Conservation (phyloP, 345 rosid species). For the Rubroshorea leprosula region DNA sequence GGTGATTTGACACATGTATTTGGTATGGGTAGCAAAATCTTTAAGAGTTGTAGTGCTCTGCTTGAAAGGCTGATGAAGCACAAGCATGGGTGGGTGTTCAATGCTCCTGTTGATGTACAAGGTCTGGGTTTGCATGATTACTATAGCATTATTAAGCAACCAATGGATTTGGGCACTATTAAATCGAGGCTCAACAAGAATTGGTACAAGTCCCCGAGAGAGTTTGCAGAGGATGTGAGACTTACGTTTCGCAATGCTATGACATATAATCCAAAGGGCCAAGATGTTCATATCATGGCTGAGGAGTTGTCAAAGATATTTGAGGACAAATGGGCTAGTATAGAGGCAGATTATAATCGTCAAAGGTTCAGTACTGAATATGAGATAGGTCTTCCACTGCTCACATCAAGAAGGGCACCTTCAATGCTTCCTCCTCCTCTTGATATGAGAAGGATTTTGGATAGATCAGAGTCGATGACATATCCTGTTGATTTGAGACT, state of each 20-base stretch:
- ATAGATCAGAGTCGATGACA: slow-evolving; percentile 70
- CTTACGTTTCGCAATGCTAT: slow-evolving; percentile 92
- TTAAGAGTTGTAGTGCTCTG: slow-evolving; percentile 65
- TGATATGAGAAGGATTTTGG: slow-evolving; percentile 71
- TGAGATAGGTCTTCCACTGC: slow-evolving; percentile 49
- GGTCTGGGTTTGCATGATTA: slow-evolving; percentile 85
- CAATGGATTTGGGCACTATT: slow-evolving; percentile 95
- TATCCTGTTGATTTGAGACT: slow-evolving; percentile 40
- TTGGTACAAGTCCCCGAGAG: slow-evolving; percentile 83
- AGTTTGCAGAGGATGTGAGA: slow-evolving; percentile 97
- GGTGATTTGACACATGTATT: slow-evolving; percentile 49
- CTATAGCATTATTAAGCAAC: slow-evolving; percentile 66
- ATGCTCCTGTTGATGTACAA: slow-evolving; percentile 82
- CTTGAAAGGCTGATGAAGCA: slow-evolving; percentile 94
- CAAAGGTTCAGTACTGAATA: slow-evolving; percentile 55
- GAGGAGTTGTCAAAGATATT: slow-evolving; percentile 57
- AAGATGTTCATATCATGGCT: slow-evolving; percentile 96
- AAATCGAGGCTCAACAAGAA: slow-evolving; percentile 65
- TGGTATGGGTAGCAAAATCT: slow-evolving; percentile 49
- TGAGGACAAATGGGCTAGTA: slow-evolving; percentile 82
- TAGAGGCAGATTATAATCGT: slow-evolving; percentile 74
- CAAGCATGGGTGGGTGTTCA: slow-evolving; percentile 94
- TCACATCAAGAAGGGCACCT: slow-evolving; percentile 56
- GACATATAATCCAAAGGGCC: slow-evolving; percentile 94
- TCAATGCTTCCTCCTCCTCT: slow-evolving; percentile 58